Conservation (phyloP, 2,329 filamentous ascomycete species). For the Diplodia mutila region DNA sequence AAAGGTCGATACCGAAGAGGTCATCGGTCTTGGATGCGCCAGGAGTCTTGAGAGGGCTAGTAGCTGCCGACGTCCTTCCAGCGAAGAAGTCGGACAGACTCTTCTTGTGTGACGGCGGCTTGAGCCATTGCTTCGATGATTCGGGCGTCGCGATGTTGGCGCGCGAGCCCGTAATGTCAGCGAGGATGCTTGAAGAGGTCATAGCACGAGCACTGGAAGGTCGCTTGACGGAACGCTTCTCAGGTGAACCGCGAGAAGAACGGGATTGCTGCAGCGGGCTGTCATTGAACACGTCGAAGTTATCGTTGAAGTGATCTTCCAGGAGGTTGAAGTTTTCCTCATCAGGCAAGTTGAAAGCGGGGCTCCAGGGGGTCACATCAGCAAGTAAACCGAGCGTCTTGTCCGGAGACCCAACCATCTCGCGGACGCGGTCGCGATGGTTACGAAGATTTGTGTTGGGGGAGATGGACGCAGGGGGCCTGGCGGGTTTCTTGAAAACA, state of each 20-base stretch:
- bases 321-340: constrained; percentile 60
- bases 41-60: constrained; percentile 23
- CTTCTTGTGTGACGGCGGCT: constrained; percentile 42
- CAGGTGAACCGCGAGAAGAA: constrained; percentile 63
- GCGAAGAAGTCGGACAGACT: constrained; percentile 26
- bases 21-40: constrained; percentile 45
- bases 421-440: constrained; percentile 80
- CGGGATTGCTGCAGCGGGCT: constrained; percentile 46
- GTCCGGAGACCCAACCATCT: constrained; percentile 79
- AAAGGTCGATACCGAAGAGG: constrained; percentile 59
- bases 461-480: constrained; percentile 76
- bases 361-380: constrained; percentile 56
- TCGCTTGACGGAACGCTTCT: constrained; percentile 65
- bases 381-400: constrained; percentile 53
- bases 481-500: constrained; percentile 72
- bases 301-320: constrained; percentile 50
- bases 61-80: constrained; percentile 20
- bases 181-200: constrained; percentile 63
- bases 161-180: constrained; percentile 61
- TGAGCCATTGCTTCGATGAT: constrained; percentile 52
- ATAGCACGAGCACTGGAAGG: constrained; percentile 66
- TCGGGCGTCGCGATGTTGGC: constrained; percentile 54
- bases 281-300: constrained; percentile 66
- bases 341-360: constrained; percentile 66
- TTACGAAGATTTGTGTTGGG: constrained; percentile 90